Conservation (phyloP, 305 asterid genomes). For the Plantago lanceolata region DNA sequence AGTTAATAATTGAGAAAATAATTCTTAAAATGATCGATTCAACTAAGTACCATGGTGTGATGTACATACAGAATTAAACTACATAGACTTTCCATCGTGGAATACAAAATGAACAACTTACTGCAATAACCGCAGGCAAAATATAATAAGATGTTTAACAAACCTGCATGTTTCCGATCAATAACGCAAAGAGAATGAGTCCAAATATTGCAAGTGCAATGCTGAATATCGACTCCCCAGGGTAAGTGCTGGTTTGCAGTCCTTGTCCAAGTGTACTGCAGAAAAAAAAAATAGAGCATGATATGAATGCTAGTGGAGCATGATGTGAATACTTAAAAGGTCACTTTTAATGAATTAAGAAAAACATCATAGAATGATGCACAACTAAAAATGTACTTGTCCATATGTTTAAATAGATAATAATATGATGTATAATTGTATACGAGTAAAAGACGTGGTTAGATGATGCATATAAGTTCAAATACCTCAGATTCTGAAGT, state of each 20-base stretch:
- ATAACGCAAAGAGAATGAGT: constrained; percentile 90
- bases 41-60: too few species aligned
- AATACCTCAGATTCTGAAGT: constrained; percentile 91
- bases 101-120: background rate
- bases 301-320: background rate
- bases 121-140: background rate
- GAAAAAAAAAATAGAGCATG: constrained; percentile 24
- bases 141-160: constrained; percentile 9
- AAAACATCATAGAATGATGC: too few species aligned
- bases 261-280: constrained; percentile 99
- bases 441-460: background rate
- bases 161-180: constrained; percentile 99
- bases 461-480: constrained; percentile 15
- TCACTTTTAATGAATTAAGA: background rate
- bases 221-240: constrained; percentile 95
- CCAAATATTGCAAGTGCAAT: constrained; percentile 95
- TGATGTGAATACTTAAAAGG: background rate
- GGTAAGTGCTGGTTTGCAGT: constrained; percentile 90
- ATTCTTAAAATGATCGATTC: background rate
- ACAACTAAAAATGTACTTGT: too few species aligned
- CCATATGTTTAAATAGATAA: too few species aligned
- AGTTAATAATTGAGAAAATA: background rate
- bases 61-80: too few species aligned
- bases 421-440: background rate
- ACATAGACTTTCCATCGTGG: too few species aligned